These are phyloP conservation scores for Malus fusca DNA, from an alignment of 306 rosid genomes.

Conservation along the genomic window DNA sequence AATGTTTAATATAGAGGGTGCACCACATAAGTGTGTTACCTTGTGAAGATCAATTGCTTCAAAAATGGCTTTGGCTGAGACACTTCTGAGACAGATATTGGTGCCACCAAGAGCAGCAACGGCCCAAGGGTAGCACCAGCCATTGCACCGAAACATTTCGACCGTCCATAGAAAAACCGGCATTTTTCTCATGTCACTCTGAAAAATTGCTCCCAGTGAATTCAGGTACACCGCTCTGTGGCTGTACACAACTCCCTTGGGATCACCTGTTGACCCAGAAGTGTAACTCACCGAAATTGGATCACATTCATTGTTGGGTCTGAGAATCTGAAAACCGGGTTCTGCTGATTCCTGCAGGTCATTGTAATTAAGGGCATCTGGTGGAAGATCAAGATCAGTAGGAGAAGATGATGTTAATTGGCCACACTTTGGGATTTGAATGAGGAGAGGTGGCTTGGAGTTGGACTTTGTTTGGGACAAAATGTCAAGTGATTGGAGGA, in stretches of 20 bases:
- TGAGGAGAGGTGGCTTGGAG: slow-evolving; percentile 45
- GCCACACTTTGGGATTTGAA: slow-evolving; percentile 35
- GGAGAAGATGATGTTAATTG: slow-evolving; percentile 7
- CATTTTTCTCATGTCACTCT: slow-evolving; percentile 26
- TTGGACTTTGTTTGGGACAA: slow-evolving; percentile 27
- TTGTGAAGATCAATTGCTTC: slow-evolving; percentile 45
- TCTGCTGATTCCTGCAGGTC: slow-evolving; percentile 24
- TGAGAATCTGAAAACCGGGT: slow-evolving; percentile 25
- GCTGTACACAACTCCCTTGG: slow-evolving; percentile 75
- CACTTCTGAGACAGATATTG: slow-evolving; percentile 47
- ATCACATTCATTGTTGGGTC: slow-evolving; percentile 37
- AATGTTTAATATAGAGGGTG: slow-evolving; percentile 51
- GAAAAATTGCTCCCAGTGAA: slow-evolving; percentile 47
- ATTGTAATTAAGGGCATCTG: slow-evolving; percentile 29
- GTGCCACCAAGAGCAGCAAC: slow-evolving; percentile 75
- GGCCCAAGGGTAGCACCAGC: slow-evolving; percentile 85
- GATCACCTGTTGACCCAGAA: slow-evolving; percentile 78
- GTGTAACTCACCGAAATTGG: slow-evolving; percentile 79
- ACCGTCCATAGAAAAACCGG: slow-evolving; percentile 83
- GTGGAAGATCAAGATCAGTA: slow-evolving; percentile 18
- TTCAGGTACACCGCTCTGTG: slow-evolving; percentile 66
- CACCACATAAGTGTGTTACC: slow-evolving; percentile 66
- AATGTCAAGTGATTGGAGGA: slow-evolving; percentile 27
- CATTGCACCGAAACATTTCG: slow-evolving; percentile 92
- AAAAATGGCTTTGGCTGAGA: slow-evolving; percentile 40